These are phyloP conservation scores for Naumovozyma castellii DNA, from an alignment of 805 yeast genomes.

Conservation along the genomic window DNA sequence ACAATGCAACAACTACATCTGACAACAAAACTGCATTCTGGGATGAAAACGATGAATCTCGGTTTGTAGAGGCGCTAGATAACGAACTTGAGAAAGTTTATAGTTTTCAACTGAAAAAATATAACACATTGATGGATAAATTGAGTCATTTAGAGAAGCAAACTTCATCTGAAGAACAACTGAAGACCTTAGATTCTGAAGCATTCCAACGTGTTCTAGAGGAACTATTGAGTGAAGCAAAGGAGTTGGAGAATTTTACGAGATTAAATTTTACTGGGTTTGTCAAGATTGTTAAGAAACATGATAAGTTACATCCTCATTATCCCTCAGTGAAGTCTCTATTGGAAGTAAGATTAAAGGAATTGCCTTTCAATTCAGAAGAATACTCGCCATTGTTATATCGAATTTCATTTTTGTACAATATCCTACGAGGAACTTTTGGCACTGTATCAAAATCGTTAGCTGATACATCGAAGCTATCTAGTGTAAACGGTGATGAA, in stretches of 20 bases:
- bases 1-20: conserved; percentile 1
- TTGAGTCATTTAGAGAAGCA: conserved; percentile 55
- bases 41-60: conserved; percentile 64
- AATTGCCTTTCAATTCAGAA: conserved; percentile 86
- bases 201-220: conserved; percentile 64
- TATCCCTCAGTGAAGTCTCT: conserved; percentile 81
- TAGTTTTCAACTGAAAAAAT: conserved; percentile 58
- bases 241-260: conserved; percentile 81
- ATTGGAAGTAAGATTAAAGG: conserved; percentile 76
- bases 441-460: conserved; percentile 29
- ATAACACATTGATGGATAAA: conserved; percentile 54
- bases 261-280: conserved; percentile 92
- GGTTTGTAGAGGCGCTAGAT: conserved; percentile 59
- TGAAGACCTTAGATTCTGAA: conserved; percentile 44
- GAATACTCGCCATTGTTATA: conserved; percentile 87
- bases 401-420: conserved; percentile 72
- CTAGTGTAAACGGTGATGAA: conserved; percentile 27
- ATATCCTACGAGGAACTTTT: conserved; percentile 61
- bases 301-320: conserved; percentile 78
- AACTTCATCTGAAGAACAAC: conserved; percentile 36
- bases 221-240: conserved; percentile 60
- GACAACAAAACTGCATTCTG: conserved; percentile 30
- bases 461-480: conserved; percentile 31
- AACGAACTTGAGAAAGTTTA: conserved; percentile 68
- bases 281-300: conserved; percentile 88